Evolutionary conservation across 164 flowering plant genomes (phyloP), one percentile per base, ranked within the genome.

Genomic region (Umbilicus rupestris): DNA sequence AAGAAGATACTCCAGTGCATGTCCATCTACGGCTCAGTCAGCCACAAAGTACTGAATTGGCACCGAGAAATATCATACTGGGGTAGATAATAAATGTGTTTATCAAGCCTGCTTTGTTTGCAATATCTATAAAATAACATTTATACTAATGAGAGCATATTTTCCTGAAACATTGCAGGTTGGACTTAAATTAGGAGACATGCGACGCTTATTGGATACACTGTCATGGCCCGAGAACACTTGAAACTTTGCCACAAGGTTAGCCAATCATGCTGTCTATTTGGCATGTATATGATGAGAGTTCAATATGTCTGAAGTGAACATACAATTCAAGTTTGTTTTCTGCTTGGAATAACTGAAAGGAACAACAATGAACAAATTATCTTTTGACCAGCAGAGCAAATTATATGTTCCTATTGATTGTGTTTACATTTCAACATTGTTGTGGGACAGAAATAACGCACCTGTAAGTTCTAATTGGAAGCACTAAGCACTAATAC

Each of bases 1-100:
- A 52, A 3, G 11, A 49, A 7, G 29, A 26, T 52, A 24, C 16
- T 22, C 55, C 55, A 47, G 47, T 70, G 17, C 69, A 64, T 29
- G 22, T 65, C 58, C 28, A 65, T 55, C 73, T 75, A 29, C 75
- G 71, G 49, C 68, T 75, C 47, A 69, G 75, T 69, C 77, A 66
- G 50, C 66, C 63, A 37, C 66, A 46, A 62, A 52, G 12, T 26
- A 47, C 26, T 20, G 26, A 47, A n/a, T 47, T 20, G 11, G 22
- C 24, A 47, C 4, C 58, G 8, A 26, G 58, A 22, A 52, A 22
- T 52, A 24, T 24, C 58, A 52, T 7, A 9, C 2, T 52, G 30
- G 29, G 58, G 58, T 52, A 24, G 12, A 26, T 52, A 24, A 24
- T 7, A 52, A 52, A 24, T 52, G 58, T 52, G 24, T 3, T 24